Conservation (phyloP, 2,329 filamentous ascomycete species). For the Mycosphaerella arachidis region DNA sequence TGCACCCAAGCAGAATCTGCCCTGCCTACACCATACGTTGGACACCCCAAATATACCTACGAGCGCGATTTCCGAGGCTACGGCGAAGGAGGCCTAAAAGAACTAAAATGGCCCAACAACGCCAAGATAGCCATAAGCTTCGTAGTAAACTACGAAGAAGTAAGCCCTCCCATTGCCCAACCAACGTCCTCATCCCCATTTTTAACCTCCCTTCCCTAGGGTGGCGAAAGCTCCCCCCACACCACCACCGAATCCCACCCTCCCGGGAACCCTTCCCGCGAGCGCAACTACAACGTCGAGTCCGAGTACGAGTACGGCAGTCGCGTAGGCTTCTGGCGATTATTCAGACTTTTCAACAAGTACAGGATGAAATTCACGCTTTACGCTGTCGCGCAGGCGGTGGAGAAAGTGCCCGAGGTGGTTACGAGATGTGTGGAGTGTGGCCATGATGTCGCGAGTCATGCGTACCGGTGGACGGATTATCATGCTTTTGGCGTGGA, state of each 20-base stretch:
- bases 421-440: slow-evolving; percentile 46
- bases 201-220: slow-evolving; percentile 15
- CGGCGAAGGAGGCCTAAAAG: slow-evolving; percentile 21
- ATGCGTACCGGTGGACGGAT: slow-evolving; percentile 51
- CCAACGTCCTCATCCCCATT: neutral
- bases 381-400: slow-evolving; percentile 48
- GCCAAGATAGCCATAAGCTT: slow-evolving; percentile 46
- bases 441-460: slow-evolving; percentile 49
- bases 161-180: slow-evolving; percentile 1
- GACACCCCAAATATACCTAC: slow-evolving; percentile 19
- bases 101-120: slow-evolving; percentile 39
- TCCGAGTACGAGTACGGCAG: slow-evolving; percentile 51
- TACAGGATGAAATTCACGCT: slow-evolving; percentile 49
- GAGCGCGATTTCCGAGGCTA: slow-evolving; percentile 28
- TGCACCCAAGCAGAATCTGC: neutral
- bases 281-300: slow-evolving; percentile 45
- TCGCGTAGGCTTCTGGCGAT: slow-evolving; percentile 48
- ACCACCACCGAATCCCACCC: slow-evolving; percentile 37
- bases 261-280: slow-evolving; percentile 33
- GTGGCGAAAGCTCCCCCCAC: slow-evolving; percentile 39
- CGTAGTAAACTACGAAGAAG: slow-evolving; percentile 46
- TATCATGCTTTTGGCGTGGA: slow-evolving; percentile 45
- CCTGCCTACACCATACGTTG: slow-evolving; percentile 19
- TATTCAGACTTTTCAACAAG: slow-evolving; percentile 48
- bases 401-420: slow-evolving; percentile 48